Evolutionary conservation across 108 stramenopile genomes (phyloP).

Genomic region (Stephanodiscus minutulus): DNA sequence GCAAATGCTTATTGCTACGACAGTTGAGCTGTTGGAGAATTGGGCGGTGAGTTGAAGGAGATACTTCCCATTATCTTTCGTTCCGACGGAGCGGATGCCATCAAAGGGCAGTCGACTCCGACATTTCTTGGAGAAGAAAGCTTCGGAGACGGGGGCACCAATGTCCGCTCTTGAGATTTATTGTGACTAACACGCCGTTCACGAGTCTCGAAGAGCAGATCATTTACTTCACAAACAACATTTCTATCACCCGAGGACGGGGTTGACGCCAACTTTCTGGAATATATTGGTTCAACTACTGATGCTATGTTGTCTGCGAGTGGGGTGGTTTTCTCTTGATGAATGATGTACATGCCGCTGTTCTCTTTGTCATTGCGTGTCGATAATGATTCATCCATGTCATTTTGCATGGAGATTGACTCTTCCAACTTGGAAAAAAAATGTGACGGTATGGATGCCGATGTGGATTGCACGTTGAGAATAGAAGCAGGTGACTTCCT

Average conservation of each 20-base stretch:
- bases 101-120: not conserved
- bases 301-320: not conserved
- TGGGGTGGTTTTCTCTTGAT: no score
- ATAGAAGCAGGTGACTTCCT: no score
- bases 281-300: not conserved
- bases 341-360: no score
- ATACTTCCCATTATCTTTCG: not conserved
- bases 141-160: no score
- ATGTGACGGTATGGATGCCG: no score
- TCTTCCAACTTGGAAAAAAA: no score
- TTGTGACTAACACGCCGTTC: no score
- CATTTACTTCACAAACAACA: slow-evolving; percentile 12
- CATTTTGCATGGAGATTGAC: not conserved
- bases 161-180: no score
- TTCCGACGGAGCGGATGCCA: not conserved
- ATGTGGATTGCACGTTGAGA: no score
- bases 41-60: not conserved
- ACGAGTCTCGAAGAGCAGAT: slow-evolving; percentile 16
- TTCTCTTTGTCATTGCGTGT: slow-evolving; percentile 1
- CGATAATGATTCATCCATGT: not conserved
- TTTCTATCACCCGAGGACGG: slow-evolving; percentile 1
- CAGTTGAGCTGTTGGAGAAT: not conserved
- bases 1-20: not conserved
- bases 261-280: slow-evolving; percentile 4
- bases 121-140: not conserved